phyloP scores from a whole-genome alignment of 768 basidiomycete genomes.

The Tulasnella sp. region DNA sequence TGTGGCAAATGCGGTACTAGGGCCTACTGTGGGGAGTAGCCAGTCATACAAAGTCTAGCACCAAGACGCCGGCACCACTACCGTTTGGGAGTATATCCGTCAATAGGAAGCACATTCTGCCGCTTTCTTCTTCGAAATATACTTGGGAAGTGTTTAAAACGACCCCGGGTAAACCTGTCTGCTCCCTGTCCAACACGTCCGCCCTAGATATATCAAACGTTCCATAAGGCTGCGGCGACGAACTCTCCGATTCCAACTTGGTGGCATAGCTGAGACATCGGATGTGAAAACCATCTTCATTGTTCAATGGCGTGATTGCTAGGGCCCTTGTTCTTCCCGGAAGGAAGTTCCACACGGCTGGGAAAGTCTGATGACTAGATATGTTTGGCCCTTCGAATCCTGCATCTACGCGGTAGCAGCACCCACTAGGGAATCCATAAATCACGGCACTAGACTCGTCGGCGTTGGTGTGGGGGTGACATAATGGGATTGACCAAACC shows the following conservation, averaged over 20 bases:
- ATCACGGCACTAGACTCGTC: background rate
- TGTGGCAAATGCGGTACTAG: too few species aligned
- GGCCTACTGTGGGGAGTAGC: too few species aligned
- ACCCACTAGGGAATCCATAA: background rate
- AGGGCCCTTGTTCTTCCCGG: background rate
- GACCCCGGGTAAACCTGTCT: background rate
- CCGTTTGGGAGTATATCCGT: background rate
- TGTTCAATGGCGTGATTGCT: too few species aligned
- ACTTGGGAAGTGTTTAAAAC: background rate
- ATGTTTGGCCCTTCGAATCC: background rate
- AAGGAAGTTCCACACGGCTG: background rate
- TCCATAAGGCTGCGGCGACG: too few species aligned
- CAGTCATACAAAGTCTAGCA: background rate
- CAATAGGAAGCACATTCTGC: background rate
- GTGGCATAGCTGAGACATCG: too few species aligned
- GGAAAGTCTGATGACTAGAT: background rate
- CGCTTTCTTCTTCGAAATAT: background rate
- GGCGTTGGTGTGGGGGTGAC: background rate
- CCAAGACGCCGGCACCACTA: background rate
- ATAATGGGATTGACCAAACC: background rate
- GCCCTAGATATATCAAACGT: too few species aligned
- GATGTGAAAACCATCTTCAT: too few species aligned
- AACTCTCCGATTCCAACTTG: too few species aligned
- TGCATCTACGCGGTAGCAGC: background rate
- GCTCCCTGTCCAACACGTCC: background rate